A percentile compares a stretch with the other conserved stretches of the same genome.
phyloP scores from a whole-genome alignment of 2,329 filamentous ascomycete species.

The Fusarium goolgardi region DNA sequence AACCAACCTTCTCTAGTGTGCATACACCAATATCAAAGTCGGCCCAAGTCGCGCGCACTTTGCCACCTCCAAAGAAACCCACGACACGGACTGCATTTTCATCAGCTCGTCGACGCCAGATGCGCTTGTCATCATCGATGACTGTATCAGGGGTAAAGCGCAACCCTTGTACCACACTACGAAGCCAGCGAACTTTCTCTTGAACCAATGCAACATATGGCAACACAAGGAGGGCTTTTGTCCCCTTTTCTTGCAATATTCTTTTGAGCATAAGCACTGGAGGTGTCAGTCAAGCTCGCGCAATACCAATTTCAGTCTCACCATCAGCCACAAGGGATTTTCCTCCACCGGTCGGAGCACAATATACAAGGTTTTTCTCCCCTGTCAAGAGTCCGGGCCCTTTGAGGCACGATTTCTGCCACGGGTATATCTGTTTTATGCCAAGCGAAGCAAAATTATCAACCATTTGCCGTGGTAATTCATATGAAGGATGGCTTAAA shows the following conservation, averaged over 20 bases:
- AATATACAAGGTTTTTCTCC: constrained; percentile 79
- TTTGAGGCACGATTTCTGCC: constrained; percentile 80
- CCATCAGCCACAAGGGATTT: constrained; percentile 78
- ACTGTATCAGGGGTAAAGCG: constrained; percentile 52
- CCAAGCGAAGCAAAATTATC: constrained; percentile 73
- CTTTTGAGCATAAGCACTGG: constrained; percentile 77
- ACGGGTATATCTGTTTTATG: constrained; percentile 80
- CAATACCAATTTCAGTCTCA: constrained; percentile 43
- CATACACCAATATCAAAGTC: constrained; percentile 84
- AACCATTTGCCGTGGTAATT: constrained; percentile 69
- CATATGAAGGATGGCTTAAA: constrained; percentile 72
- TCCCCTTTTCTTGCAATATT: constrained; percentile 70
- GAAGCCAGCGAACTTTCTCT: constrained; percentile 81
- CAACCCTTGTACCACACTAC: constrained; percentile 72
- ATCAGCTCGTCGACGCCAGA: constrained; percentile 67
- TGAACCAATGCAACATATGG: constrained; percentile 84
- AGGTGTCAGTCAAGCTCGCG: constrained; percentile 28
- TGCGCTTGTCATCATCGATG: constrained; percentile 52
- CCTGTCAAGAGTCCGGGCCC: constrained; percentile 74
- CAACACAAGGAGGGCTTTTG: constrained; percentile 78
- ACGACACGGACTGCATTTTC: constrained; percentile 72
- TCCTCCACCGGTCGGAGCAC: constrained; percentile 80
- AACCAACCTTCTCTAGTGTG: constrained; percentile 76
- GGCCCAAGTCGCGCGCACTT: constrained; percentile 72
- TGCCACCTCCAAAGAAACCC: constrained; percentile 81